Evolutionary conservation across 192 early-diverging fungal genomes (phyloP).

Genomic region (Gryganskiella cystojenkinii): DNA sequence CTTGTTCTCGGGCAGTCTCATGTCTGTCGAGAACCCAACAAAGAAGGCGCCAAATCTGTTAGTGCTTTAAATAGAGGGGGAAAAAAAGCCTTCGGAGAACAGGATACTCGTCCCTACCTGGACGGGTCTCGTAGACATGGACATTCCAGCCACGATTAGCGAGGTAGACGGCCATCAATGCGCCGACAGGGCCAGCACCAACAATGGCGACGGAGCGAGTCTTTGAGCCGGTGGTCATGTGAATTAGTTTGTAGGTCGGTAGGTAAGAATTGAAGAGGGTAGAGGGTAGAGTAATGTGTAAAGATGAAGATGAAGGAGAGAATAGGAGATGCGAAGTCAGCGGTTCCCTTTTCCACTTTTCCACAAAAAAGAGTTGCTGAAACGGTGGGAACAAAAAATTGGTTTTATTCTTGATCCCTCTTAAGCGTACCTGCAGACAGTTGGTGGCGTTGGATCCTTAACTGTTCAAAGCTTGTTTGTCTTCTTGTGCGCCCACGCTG

Average conservation of each 20-base stretch:
- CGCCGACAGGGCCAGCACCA: conserved; percentile 95
- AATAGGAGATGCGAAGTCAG: too few relatives aligned
- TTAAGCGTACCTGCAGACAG: too few relatives aligned
- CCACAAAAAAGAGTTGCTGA: too few relatives aligned
- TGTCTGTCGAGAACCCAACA: conserved; percentile 66
- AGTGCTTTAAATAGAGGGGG: too few relatives aligned
- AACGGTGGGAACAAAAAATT: too few relatives aligned
- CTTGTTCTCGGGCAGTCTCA: conserved; percentile 69
- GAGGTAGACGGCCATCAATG: conserved; percentile 89
- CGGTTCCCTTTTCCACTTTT: too few relatives aligned
- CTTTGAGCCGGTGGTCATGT: conserved; percentile 16
- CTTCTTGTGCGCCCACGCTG: too few relatives aligned
- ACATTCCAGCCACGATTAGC: conserved; percentile 93
- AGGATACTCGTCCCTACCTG: conserved; percentile 63
- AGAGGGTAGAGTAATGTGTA: not conserved
- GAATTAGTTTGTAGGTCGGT: not conserved
- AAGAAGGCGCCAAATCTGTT: too few relatives aligned
- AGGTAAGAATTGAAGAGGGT: not conserved
- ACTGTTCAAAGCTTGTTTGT: too few relatives aligned
- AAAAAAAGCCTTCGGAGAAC: too few relatives aligned
- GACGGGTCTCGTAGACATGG: conserved; percentile 84
- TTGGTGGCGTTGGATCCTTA: too few relatives aligned
- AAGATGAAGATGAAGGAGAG: not conserved
- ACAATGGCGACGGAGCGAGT: conserved; percentile 75
- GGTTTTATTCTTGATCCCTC: too few relatives aligned